Conservation (phyloP, 441 rosid genomes). For the Viola pubescens region DNA sequence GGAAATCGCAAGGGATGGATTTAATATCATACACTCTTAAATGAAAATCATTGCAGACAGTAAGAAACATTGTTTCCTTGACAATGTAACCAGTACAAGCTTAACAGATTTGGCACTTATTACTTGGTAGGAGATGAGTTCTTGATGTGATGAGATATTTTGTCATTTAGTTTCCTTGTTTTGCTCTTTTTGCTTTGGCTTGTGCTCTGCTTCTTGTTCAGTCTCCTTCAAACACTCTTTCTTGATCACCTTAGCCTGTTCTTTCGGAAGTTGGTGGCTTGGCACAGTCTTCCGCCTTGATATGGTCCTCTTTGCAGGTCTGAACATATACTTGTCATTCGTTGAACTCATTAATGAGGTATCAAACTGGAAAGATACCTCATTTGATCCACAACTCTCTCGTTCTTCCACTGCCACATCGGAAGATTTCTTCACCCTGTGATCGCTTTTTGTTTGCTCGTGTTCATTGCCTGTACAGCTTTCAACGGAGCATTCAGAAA, state of each 20-base stretch:
- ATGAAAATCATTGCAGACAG: background rate
- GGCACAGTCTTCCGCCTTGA: constrained; percentile 45
- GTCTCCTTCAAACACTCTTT: constrained; percentile 27
- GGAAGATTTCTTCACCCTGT: constrained; percentile 22
- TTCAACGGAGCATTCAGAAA: constrained; percentile 40
- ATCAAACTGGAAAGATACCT: constrained; percentile 43
- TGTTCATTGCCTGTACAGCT: constrained; percentile 21
- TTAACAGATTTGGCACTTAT: background rate
- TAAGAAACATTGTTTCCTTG: background rate
- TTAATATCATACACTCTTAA: background rate
- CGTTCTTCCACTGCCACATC: constrained; percentile 49
- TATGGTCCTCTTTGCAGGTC: constrained; percentile 27
- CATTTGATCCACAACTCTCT: constrained; percentile 87
- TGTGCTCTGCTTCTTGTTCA: constrained; percentile 29
- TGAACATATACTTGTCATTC: constrained; percentile 19
- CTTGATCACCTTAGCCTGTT: constrained; percentile 37
- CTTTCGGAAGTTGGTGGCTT: constrained; percentile 33
- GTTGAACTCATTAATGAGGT: constrained; percentile 22
- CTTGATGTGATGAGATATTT: constrained; percentile 9
- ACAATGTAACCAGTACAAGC: no score
- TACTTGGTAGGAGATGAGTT: background rate
- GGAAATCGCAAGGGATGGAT: background rate
- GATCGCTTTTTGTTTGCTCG: constrained; percentile 22
- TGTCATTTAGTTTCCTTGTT: constrained; percentile 16
- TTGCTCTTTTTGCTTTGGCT: constrained; percentile 15